Evolutionary conservation across 1,284 basidiomycete species (phyloP), one percentile per base, ranked within the genome.

Genomic region (Sanghuangporus baumii): DNA sequence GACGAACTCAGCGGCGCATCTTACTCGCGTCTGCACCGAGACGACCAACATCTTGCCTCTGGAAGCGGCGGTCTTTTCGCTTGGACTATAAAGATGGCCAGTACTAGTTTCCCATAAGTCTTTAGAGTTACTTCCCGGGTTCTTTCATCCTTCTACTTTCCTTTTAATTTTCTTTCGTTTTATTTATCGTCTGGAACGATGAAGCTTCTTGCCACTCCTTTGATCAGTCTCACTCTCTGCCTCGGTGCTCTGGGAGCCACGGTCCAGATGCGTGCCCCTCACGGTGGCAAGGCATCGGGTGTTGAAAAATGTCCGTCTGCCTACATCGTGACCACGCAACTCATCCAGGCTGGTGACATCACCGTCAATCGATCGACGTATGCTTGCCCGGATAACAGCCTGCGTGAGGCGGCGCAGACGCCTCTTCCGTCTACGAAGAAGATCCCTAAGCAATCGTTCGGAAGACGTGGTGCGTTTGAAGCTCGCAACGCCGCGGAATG

Each of bases 151-250:
- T 34, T 36, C 36, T 2, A 18, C 48, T 46, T 40, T 37, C 40
- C 9, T 61, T 41, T n/a, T 41, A n/a, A 55, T 55, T 46, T 18
- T 61, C 31, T 11, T 47, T 37, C 18, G 11, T 55, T 46, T 16
- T 50, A 56, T 47, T 55, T 61, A 43, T 61, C 60, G 60, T 61
- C 60, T 56, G 60, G 52, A 55, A 63, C 62, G 62, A 63, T 63
- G 62, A 63, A 63, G 62, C 47, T 60, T 52, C 55, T 63, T 56
- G 57, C 57, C 51, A 55, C 62, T 63, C 62, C 62, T 59, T 52
- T 63, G 26, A 55, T 57, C 43, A 56, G 51, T n/a, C 54, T 63
- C 54, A 50, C 51, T 40, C 31, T 63, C 26, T 56, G 50, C 58
- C 63, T 64, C 59, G 55, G 63, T 23, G 63, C 55, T 37, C 63